A percentile compares a stretch with the other conserved stretches of the same genome.
phyloP scores from a whole-genome alignment of 345 rosid genomes.

The Acer campestre region DNA sequence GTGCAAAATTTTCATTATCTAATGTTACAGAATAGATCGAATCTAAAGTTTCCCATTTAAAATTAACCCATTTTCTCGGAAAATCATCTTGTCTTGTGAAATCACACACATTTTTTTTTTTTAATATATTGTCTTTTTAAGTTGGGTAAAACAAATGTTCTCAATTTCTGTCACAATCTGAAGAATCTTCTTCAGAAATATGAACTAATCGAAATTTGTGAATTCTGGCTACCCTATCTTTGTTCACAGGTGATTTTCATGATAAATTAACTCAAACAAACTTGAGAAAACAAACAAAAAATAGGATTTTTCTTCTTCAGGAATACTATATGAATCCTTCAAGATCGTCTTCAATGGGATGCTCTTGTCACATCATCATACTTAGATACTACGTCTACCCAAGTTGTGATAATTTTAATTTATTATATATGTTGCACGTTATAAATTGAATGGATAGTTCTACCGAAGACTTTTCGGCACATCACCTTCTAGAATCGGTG shows the following conservation, averaged over 20 bases:
- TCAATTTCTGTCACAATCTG: neutral
- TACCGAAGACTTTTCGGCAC: too few species aligned
- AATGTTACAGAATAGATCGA: too few species aligned
- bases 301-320: neutral
- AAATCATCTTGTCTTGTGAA: neutral
- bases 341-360: neutral
- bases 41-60: too few species aligned
- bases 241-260: neutral
- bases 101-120: neutral
- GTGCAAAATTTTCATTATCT: too few species aligned
- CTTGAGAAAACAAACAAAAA: neutral
- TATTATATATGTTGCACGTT: too few species aligned
- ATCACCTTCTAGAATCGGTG: too few species aligned
- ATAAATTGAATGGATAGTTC: too few species aligned
- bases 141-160: neutral
- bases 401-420: too few species aligned
- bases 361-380: neutral
- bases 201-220: neutral
- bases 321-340: neutral
- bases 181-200: neutral
- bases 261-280: neutral
- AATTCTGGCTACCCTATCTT: neutral
- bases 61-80: neutral
- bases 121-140: neutral
- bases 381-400: neutral